Evolutionary conservation across 441 rosid genomes (phyloP).

Genomic region (Arabidopsis hybrid): DNA sequence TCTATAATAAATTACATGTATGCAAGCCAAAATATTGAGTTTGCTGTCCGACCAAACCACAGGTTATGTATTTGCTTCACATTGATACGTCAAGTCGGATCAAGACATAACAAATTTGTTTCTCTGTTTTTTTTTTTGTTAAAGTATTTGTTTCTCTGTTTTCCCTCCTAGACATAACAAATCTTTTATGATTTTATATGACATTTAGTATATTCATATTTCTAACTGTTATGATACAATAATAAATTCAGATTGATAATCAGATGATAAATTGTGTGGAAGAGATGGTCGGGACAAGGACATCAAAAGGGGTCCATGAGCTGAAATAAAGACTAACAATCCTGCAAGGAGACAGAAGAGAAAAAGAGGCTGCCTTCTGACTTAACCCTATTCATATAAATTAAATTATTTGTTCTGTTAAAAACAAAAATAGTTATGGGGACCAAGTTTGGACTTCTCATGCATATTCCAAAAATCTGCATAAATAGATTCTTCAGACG

Average conservation of each 20-base stretch:
- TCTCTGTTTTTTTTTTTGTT: no score
- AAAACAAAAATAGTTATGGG: constrained; percentile 19
- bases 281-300: constrained; percentile 44
- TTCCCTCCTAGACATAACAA: not conserved
- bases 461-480: constrained; percentile 39
- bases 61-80: constrained; percentile 19
- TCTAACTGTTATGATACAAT: constrained; percentile 17
- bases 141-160: not conserved
- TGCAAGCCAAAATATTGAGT: constrained; percentile 32
- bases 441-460: constrained; percentile 42
- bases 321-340: constrained; percentile 38
- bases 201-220: constrained; percentile 4
- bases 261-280: constrained; percentile 42
- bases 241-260: constrained; percentile 27
- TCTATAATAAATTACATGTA: constrained; percentile 16
- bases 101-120: constrained; percentile 12
- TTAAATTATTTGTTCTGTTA: not conserved
- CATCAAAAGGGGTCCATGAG: constrained; percentile 38
- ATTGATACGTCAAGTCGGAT: constrained; percentile 24
- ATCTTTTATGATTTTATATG: constrained; percentile 7
- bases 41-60: constrained; percentile 39
- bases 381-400: constrained; percentile 34
- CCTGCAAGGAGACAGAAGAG: constrained; percentile 38
- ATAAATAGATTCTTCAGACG: constrained; percentile 36
- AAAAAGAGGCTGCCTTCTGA: constrained; percentile 43